Conservation (phyloP, 2,329 filamentous ascomycete genomes). For the Mycosphaerella sp. region DNA sequence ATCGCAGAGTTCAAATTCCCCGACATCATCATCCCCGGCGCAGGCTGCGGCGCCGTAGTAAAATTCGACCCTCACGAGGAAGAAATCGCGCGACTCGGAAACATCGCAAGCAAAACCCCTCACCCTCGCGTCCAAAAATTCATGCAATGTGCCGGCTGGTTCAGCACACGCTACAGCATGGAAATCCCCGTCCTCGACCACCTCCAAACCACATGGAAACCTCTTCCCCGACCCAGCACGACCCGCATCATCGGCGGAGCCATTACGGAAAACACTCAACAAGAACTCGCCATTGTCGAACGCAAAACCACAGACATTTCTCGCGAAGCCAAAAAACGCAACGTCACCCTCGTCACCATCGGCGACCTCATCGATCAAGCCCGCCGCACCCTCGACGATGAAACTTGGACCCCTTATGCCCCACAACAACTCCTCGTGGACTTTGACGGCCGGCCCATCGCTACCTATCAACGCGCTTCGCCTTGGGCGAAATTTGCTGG, state of each 20-base stretch:
- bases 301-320: neutral
- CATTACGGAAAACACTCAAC: neutral
- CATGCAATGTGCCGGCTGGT: constrained; percentile 13
- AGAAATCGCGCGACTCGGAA: constrained; percentile 7
- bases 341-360: constrained; percentile 5
- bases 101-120: neutral
- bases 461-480: constrained; percentile 5
- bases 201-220: constrained; percentile 4
- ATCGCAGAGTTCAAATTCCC: constrained; percentile 10
- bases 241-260: neutral
- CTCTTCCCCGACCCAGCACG: neutral
- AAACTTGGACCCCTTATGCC: constrained; percentile 9
- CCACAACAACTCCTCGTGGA: constrained; percentile 9
- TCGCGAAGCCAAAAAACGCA: neutral
- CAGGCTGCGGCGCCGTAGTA: constrained; percentile 4
- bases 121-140: constrained; percentile 5
- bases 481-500: constrained; percentile 10
- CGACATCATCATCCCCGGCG: constrained; percentile 9
- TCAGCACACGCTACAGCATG: constrained; percentile 10
- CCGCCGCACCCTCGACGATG: constrained; percentile 2
- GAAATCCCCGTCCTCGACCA: constrained; percentile 11
- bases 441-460: constrained; percentile 1
- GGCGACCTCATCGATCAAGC: constrained; percentile 9
- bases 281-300: neutral
- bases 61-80: constrained; percentile 14